Percentiles rank a stretch among this genome's conserved stretches.
phyloP scores from a whole-genome alignment of 2,329 filamentous ascomycete species.

The Raffaelea deltoideospora region DNA sequence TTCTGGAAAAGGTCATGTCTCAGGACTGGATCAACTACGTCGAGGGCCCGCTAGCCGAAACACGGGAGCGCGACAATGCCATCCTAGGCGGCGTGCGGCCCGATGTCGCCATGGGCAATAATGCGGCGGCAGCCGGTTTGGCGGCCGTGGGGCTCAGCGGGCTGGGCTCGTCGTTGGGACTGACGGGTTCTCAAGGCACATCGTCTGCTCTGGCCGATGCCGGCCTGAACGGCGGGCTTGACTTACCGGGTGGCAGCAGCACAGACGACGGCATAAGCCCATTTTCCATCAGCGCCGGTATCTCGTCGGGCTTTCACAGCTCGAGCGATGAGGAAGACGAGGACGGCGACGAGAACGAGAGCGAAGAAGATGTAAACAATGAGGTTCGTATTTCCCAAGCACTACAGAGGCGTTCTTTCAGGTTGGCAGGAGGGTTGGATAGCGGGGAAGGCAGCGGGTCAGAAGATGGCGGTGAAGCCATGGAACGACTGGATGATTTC shows the following conservation, averaged over 20 bases:
- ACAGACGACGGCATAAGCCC: slow-evolving; percentile 50
- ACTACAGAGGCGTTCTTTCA: no score
- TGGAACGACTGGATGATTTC: no score
- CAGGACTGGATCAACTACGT: slow-evolving; percentile 90
- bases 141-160: slow-evolving; percentile 33
- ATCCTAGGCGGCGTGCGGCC: slow-evolving; percentile 90
- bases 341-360: slow-evolving; percentile 74
- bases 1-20: slow-evolving; percentile 79
- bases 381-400: slow-evolving; percentile 44
- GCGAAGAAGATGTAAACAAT: slow-evolving; percentile 57
- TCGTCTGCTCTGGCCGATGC: slow-evolving; percentile 66
- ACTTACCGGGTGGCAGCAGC: slow-evolving; percentile 25
- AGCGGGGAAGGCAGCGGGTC: no score
- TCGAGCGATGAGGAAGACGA: slow-evolving; percentile 95
- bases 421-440: no score
- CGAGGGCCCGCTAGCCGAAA: slow-evolving; percentile 83
- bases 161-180: slow-evolving; percentile 23
- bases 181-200: slow-evolving; percentile 22
- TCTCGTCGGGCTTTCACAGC: slow-evolving; percentile 79
- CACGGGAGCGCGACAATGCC: slow-evolving; percentile 91
- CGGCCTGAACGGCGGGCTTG: slow-evolving; percentile 62
- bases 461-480: no score
- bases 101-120: slow-evolving; percentile 71
- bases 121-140: slow-evolving; percentile 36
- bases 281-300: slow-evolving; percentile 58